Percentiles rank a stretch among this genome's conserved stretches.
phyloP scores from a whole-genome alignment of 345 rosid genomes.

The Euclidium syriacum region DNA sequence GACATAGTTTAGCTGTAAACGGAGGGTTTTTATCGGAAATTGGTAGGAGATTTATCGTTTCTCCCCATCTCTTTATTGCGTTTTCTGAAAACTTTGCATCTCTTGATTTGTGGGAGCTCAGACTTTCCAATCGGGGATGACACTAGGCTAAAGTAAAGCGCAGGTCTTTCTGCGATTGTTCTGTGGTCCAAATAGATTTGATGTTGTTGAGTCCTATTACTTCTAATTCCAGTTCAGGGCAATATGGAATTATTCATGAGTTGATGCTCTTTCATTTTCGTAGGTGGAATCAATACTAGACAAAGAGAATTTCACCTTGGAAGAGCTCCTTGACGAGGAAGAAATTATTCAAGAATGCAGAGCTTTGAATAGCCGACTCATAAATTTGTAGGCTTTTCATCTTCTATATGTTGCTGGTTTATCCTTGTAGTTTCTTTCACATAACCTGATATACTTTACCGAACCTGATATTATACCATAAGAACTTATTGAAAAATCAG shows the following conservation, averaged over 20 bases:
- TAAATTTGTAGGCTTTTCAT: conserved; percentile 56
- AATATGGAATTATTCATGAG: background rate
- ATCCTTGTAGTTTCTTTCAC: background rate
- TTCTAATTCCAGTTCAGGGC: background rate
- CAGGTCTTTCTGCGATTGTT: too few species aligned
- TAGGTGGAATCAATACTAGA: conserved; percentile 92
- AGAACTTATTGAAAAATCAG: background rate
- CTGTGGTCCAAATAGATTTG: too few species aligned
- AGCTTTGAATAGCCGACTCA: conserved; percentile 85
- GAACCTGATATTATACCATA: too few species aligned
- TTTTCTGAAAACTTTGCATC: too few species aligned
- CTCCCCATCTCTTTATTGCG: background rate
- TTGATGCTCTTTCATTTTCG: conserved; percentile 3
- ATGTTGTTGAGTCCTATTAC: too few species aligned
- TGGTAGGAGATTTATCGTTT: background rate
- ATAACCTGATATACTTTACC: background rate
- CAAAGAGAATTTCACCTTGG: conserved; percentile 81
- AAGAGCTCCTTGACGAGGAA: conserved; percentile 97
- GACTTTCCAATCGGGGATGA: too few species aligned
- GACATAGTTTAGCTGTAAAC: background rate
- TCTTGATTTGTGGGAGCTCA: too few species aligned
- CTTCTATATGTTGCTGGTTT: background rate
- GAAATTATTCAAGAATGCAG: conserved; percentile 99
- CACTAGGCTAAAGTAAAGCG: too few species aligned
- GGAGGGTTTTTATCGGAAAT: too few species aligned